Conservation (phyloP, 2,329 filamentous ascomycete species). For the Monosporascus sp. region DNA sequence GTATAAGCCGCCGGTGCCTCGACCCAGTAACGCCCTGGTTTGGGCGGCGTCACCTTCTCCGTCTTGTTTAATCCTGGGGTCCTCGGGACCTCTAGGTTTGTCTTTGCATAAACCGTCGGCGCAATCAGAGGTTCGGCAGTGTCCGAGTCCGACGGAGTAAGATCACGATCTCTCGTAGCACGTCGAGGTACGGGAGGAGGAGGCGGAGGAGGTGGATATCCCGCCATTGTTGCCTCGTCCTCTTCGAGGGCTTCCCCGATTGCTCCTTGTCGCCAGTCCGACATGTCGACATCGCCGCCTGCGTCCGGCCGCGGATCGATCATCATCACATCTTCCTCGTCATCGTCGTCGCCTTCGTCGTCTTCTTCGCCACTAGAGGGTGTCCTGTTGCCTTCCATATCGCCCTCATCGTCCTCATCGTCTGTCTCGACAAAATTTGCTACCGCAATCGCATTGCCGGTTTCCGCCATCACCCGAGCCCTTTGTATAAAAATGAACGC, state of each 20-base stretch:
- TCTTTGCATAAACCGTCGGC: constrained; percentile 56
- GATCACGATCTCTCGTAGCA: constrained; percentile 48
- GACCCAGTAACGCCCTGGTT: constrained; percentile 78
- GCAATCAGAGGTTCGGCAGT: constrained; percentile 63
- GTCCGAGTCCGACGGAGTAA: constrained; percentile 69
- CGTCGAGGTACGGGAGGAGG: constrained; percentile 48
- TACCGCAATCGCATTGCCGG: constrained; percentile 16
- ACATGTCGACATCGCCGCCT: constrained; percentile 38
- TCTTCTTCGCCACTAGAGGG: constrained; percentile 48
- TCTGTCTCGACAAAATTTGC: constrained; percentile 36
- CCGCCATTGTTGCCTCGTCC: constrained; percentile 72
- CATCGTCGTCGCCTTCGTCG: constrained; percentile 53
- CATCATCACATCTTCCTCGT: constrained; percentile 56
- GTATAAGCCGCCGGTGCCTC: constrained; percentile 69
- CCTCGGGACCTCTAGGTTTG: constrained; percentile 70
- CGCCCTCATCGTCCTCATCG: constrained; percentile 45
- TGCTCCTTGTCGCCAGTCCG: constrained; percentile 40
- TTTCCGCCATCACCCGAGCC: constrained; percentile 27
- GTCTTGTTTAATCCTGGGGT: constrained; percentile 58
- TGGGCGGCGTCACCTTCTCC: constrained; percentile 45
- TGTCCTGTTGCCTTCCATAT: constrained; percentile 30
- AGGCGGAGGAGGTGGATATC: constrained; percentile 64
- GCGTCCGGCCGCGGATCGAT: constrained; percentile 44
- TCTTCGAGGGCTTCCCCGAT: constrained; percentile 66
- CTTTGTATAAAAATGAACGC: constrained; percentile 31